phyloP scores from a whole-genome alignment of 2,329 filamentous ascomycete species.

The Kalmusia sp. region DNA sequence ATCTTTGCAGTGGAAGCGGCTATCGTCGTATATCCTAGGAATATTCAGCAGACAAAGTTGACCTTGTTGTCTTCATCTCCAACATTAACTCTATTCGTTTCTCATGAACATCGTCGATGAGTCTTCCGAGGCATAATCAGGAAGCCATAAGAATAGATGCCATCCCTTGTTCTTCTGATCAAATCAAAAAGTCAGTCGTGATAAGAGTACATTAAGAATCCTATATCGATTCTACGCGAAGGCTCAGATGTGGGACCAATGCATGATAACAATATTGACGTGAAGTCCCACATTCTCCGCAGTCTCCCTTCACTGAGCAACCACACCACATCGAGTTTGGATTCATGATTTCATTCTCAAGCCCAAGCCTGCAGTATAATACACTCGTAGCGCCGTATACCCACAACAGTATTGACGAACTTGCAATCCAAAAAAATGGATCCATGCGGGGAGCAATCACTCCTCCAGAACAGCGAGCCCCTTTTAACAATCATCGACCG shows the following conservation, averaged over 20 bases:
- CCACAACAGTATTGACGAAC: conserved; percentile 32
- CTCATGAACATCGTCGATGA: too few relatives aligned
- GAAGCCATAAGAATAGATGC: too few relatives aligned
- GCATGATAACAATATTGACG: too few relatives aligned
- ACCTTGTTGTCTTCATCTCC: neutral
- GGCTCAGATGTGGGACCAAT: too few relatives aligned
- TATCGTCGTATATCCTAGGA: too few relatives aligned
- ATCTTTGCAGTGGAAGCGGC: too few relatives aligned
- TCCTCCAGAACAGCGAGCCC: conserved; percentile 23
- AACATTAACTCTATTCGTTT: too few relatives aligned
- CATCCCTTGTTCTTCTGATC: too few relatives aligned
- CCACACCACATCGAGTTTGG: neutral
- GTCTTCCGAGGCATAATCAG: too few relatives aligned
- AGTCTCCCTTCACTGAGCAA: neutral
- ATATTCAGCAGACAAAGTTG: neutral
- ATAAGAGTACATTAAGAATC: too few relatives aligned
- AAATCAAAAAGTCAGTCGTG: too few relatives aligned
- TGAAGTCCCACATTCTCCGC: neutral
- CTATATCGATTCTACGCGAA: too few relatives aligned
- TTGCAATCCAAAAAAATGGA: conserved; percentile 30
- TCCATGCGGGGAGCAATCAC: conserved; percentile 9
- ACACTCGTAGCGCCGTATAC: conserved; percentile 36
- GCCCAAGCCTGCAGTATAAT: conserved; percentile 32
- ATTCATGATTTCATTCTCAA: conserved; percentile 27
- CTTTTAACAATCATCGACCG: conserved; percentile 17